Percentiles rank a stretch among this genome's conserved stretches.
Conservation (phyloP, 169 alveolate species). For the Theileria orientalis region DNA sequence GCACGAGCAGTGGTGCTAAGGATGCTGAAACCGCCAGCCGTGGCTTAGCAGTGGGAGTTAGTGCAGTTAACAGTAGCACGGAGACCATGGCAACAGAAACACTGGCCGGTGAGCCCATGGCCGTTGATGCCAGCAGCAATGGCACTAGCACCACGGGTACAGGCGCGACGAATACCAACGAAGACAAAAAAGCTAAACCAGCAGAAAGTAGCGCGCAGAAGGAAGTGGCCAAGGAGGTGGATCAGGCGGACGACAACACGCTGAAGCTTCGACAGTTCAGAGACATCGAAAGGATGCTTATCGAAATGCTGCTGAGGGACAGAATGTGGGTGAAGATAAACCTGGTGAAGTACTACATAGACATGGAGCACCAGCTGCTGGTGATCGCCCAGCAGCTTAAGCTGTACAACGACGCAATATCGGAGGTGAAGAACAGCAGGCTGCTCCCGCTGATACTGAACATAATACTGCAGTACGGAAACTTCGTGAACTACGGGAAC, state of each 20-base stretch:
- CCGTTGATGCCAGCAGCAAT: slow-evolving; percentile 1
- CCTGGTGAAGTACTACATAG: slow-evolving; percentile 54
- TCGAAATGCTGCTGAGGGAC: slow-evolving; percentile 45
- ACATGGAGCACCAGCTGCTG: slow-evolving; percentile 58
- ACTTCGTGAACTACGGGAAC: slow-evolving; percentile 77
- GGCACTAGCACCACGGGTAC: slow-evolving; percentile 23
- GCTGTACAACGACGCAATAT: slow-evolving; percentile 58
- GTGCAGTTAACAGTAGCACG: no score
- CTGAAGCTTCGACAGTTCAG: slow-evolving; percentile 37
- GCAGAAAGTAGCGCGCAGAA: no score
- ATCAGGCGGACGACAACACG: slow-evolving; percentile 51
- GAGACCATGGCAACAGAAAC: neutral
- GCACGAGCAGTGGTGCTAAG: no score
- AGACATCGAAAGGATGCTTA: slow-evolving; percentile 45
- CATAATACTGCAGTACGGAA: slow-evolving; percentile 76
- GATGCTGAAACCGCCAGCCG: no score
- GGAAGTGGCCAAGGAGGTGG: neutral
- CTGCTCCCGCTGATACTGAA: slow-evolving; percentile 66
- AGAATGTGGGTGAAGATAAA: slow-evolving; percentile 59
- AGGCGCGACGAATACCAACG: slow-evolving; percentile 8
- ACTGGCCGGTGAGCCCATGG: neutral
- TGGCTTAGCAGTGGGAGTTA: no score
- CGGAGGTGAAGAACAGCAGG: slow-evolving; percentile 64
- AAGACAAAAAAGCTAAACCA: neutral
- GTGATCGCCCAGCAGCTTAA: slow-evolving; percentile 57